Evolutionary conservation across 176 grass and related monocot species (phyloP), one percentile per base, ranked within the genome.

Genomic region (Cocos nucifera): DNA sequence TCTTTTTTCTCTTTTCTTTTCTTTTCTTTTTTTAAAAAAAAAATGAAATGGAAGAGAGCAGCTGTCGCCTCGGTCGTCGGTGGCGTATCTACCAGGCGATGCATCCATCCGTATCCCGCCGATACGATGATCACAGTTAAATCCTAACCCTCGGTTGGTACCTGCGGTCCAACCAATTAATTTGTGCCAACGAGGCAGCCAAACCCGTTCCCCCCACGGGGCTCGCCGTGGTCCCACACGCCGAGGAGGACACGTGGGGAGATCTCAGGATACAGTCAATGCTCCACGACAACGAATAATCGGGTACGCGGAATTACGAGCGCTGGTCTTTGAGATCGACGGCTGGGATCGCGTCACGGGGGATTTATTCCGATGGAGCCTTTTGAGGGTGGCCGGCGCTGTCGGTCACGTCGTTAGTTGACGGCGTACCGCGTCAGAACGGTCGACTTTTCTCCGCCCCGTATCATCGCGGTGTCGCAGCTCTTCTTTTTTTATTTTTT

Each of bases 1-100:
- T 44, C 2, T 12, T 44, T 44, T 23, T 23, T 22, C 2, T 23
- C 23, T 23, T 23, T 23, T 23, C 23, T 23, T 23, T 23, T 23
- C 23, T 23, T 23, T 23, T n/a, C n/a, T n/a, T n/a, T n/a, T n/a
- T n/a, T n/a, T n/a, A n/a, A n/a, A n/a, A n/a, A n/a, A n/a, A n/a
- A n/a, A 27, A 27, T 12, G 35, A 44, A 44, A 44, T 44, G 9
- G 35, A 44, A 44, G 8, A 12, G 9, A 14, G 35, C 35, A 14
- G 35, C 35, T 49, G 22, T 51, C 60, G 28, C 53, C 63, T 20
- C 57, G 53, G 67, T 56, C 75, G 67, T 71, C 75, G 77, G 69
- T 79, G 68, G 55, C 32, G 51, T 56, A 51, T 71, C 21, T 67
- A 57, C 17, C 21, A 67, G 63, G 62, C 24, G 35, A 76, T n/a